Base-by-base conservation (phyloP, 78 protist genomes). In the Pelomyxa schiedti region DNA sequence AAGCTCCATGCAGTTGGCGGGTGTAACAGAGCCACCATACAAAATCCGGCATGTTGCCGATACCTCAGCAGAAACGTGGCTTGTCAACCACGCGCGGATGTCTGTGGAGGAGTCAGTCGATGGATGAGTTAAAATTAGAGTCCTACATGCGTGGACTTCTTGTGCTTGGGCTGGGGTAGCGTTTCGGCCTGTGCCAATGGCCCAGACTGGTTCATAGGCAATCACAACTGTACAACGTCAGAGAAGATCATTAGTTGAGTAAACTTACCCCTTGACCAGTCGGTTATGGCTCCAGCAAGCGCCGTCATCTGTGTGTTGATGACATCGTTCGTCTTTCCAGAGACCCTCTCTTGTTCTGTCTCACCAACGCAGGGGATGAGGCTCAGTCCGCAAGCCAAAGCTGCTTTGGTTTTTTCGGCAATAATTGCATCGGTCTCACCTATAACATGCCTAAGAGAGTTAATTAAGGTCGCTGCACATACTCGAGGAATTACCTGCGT, bases 161-260 rank as follows among this genome's bases (percentile, higher is more conserved):
- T 91, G 92, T 0, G 96, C 98, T 79, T 94, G 94, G 74, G 91
- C 90, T 30, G 99, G 96, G 2, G 98, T 72, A 37, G 98, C 98
- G 2, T 81, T 84, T 39, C 83, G 77, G 35, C 99, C 99, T 42
- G 99, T 98, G 29, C 99, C 99, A 58, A 98, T 98, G 64, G 99
- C 98, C 97, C 98, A 98, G 41, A 98, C 98, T 8, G 99, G 99
- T 83, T 96, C 99, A 69, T 96, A 96, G 0, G 98, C 98, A 75
- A 95, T 32, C 65, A 89, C 94, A 2, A 91, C n/a, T n/a, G n/a
- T n/a, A n/a, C n/a, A n/a, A n/a, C n/a, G n/a, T n/a, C n/a, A n/a
- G n/a, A n/a, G n/a, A n/a, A n/a, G n/a, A n/a, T n/a, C n/a, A n/a
- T n/a, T n/a, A n/a, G n/a, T n/a, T n/a, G n/a, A n/a, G n/a, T 78